These are phyloP conservation scores for Onygenales sp. DNA, from an alignment of 2,329 filamentous ascomycete genomes.

Conservation along the genomic window DNA sequence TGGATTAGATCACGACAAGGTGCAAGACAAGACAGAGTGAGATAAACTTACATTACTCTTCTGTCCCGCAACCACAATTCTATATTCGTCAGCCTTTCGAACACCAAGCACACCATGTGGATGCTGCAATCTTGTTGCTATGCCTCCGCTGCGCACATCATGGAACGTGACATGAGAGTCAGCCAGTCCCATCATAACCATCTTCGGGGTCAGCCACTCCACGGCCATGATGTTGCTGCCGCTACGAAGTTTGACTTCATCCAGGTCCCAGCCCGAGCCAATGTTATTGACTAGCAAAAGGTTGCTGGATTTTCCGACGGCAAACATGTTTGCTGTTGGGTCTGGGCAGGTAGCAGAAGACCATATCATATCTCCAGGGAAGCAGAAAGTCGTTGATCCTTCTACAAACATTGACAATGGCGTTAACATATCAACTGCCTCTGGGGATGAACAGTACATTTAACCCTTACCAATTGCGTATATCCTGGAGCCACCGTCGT, in stretches of 20 bases:
- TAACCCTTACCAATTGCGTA: not conserved
- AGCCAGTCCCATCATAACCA: conserved; percentile 27
- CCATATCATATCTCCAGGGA: conserved; percentile 22
- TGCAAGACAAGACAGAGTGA: too few relatives aligned
- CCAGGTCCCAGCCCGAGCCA: conserved; percentile 20
- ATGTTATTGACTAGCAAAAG: conserved; percentile 21
- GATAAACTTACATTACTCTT: conserved; percentile 18
- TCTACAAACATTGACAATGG: not conserved
- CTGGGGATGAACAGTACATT: not conserved
- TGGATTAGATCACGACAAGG: not conserved
- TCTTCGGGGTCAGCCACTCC: conserved; percentile 28
- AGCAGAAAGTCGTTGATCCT: conserved; percentile 12
- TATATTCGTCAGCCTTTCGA: conserved; percentile 26
- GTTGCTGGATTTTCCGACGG: conserved; percentile 29
- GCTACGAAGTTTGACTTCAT: conserved; percentile 11
- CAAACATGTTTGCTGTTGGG: conserved; percentile 21
- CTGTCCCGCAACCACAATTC: conserved; percentile 25
- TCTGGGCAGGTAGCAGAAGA: conserved; percentile 26
- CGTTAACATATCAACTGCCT: not conserved
- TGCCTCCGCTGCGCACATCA: conserved; percentile 25
- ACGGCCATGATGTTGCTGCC: conserved; percentile 19
- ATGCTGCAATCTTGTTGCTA: conserved; percentile 25
- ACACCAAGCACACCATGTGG: conserved; percentile 24
- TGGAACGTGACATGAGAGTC: conserved; percentile 26
- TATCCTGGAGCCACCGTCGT: not conserved